Conservation (phyloP, 306 rosid genomes). For the Cicer arietinum region DNA sequence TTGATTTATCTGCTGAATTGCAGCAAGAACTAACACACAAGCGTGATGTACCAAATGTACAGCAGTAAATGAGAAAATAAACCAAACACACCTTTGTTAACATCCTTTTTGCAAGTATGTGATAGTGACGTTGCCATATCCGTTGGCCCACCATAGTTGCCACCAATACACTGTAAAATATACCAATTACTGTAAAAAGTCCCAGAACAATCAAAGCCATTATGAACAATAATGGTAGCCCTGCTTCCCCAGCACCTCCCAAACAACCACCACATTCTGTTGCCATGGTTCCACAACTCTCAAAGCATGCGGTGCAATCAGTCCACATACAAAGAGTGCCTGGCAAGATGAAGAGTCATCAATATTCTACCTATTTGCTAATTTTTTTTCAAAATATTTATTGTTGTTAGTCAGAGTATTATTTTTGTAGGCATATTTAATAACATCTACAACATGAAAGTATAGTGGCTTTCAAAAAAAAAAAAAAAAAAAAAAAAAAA, state of each 20-base stretch:
- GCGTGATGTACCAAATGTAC: conserved; percentile 30
- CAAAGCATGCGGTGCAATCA: conserved; percentile 97
- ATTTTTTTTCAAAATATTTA: no score
- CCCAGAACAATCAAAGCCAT: conserved; percentile 90
- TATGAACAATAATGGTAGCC: conserved; percentile 81
- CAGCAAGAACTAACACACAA: conserved; percentile 21
- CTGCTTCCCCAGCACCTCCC: conserved; percentile 99
- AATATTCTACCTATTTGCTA: no score
- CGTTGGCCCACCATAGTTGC: conserved; percentile 99
- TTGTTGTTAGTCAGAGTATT: no score
- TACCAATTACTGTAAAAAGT: conserved; percentile 92
- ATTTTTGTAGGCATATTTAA: no score
- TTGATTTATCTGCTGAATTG: conserved; percentile 19
- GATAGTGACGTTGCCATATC: conserved; percentile 99
- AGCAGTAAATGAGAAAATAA: conserved; percentile 29
- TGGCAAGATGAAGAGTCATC: no score
- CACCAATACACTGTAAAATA: conserved; percentile 96
- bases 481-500: neutral
- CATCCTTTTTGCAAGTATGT: conserved; percentile 98
- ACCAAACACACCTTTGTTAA: conserved; percentile 77
- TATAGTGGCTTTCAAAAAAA: no score
- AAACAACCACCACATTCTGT: conserved; percentile 96
- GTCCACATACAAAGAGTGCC: conserved; percentile 99
- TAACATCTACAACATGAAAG: no score
- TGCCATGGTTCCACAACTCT: conserved; percentile 94